phyloP scores from a whole-genome alignment of 768 basidiomycete species.

The Leccinum boreale region DNA sequence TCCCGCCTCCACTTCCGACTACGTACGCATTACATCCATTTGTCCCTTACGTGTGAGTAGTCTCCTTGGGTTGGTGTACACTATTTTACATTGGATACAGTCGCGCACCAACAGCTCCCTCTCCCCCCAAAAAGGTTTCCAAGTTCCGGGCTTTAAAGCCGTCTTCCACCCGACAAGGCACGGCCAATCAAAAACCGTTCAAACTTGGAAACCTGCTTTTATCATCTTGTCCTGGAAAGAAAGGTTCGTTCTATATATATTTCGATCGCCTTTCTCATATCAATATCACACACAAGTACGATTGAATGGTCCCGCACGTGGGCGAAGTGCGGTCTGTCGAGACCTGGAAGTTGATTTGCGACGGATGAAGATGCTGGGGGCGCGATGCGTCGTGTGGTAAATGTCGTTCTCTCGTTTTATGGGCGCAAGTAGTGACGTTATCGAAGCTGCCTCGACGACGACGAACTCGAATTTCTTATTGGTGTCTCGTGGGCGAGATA shows the following conservation, averaged over 20 bases:
- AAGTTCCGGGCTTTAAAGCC: slow-evolving; percentile 12
- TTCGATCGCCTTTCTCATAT: neutral
- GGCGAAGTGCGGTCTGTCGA: slow-evolving; percentile 78
- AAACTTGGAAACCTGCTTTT: slow-evolving; percentile 81
- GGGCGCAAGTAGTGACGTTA: neutral
- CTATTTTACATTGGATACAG: slow-evolving; percentile 7
- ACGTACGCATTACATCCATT: slow-evolving; percentile 18
- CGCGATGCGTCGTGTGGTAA: slow-evolving; percentile 82
- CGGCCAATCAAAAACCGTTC: slow-evolving; percentile 20
- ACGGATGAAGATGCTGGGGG: slow-evolving; percentile 70
- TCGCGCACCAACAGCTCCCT: slow-evolving; percentile 16
- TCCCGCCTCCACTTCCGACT: slow-evolving; percentile 10
- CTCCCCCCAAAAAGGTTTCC: slow-evolving; percentile 13
- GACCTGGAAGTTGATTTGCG: slow-evolving; percentile 74
- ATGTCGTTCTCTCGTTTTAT: neutral
- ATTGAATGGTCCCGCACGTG: slow-evolving; percentile 69
- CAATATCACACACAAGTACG: slow-evolving; percentile 46
- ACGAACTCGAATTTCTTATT: slow-evolving; percentile 70
- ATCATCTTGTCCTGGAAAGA: slow-evolving; percentile 94
- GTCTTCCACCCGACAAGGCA: slow-evolving; percentile 2
- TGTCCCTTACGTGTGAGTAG: slow-evolving; percentile 13
- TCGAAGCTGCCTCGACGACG: slow-evolving; percentile 77
- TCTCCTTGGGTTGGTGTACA: neutral
- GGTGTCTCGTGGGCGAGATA: slow-evolving; percentile 89
- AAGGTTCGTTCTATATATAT: slow-evolving; percentile 45